Percentiles rank a stretch among this genome's conserved stretches.
Evolutionary conservation across 1,139 yeast species (phyloP).

Genomic region (Candida tetrigidarum): DNA sequence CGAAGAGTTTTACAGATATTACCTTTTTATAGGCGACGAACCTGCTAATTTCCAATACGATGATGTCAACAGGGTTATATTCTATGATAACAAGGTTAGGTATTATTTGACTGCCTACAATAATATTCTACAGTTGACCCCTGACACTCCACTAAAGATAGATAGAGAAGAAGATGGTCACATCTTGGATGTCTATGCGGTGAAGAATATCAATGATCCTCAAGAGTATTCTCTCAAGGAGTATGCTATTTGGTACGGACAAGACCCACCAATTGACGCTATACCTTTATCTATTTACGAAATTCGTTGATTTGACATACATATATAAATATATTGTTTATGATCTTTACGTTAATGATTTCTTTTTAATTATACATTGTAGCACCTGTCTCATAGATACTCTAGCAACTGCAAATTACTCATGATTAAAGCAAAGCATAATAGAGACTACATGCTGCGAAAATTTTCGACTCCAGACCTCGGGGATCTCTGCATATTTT

Average conservation of each 20-base stretch:
- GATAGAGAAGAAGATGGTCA: constrained; percentile 1
- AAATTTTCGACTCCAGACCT: constrained; percentile 2
- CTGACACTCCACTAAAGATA: constrained; percentile 5
- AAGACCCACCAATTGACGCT: constrained; percentile 6
- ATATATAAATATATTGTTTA: too few species aligned
- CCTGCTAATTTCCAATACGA: constrained; percentile 2
- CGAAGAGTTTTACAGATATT: background rate
- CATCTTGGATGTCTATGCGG: constrained; percentile 5
- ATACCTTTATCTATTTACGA: constrained; percentile 5
- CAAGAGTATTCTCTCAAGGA: background rate
- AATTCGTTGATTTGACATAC: too few species aligned
- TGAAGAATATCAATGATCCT: background rate
- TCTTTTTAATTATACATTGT: too few species aligned
- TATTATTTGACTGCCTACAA: constrained; percentile 5
- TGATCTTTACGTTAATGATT: too few species aligned
- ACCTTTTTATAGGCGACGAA: constrained; percentile 2
- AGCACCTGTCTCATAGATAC: too few species aligned
- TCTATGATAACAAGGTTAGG: constrained; percentile 7
- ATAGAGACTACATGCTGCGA: background rate
- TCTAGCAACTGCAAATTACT: too few species aligned
- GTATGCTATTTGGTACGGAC: constrained; percentile 6
- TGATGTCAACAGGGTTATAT: constrained; percentile 4
- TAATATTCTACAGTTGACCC: constrained; percentile 8
- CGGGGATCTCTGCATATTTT: background rate
- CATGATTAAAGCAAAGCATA: too few species aligned